These are phyloP conservation scores for Talaromyces albobiverticillius DNA, from an alignment of 2,329 filamentous ascomycete genomes.

Conservation along the genomic window DNA sequence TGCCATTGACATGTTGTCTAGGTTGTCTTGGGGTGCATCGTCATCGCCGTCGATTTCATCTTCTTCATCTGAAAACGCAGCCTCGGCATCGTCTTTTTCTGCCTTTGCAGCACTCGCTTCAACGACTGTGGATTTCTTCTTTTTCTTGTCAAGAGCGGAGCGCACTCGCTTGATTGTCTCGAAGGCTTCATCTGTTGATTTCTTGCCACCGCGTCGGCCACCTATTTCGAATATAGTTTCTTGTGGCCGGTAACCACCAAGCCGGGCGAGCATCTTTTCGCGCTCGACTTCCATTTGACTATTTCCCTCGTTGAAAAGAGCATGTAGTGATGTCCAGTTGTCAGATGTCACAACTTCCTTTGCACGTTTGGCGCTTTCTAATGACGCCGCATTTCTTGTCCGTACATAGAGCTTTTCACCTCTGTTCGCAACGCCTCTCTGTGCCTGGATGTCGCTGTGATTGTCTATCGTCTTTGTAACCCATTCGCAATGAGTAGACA, in stretches of 20 bases:
- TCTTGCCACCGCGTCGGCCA: conserved; percentile 68
- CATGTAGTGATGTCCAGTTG: conserved; percentile 71
- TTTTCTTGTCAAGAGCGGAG: conserved; percentile 41
- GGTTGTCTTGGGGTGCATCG: conserved; percentile 31
- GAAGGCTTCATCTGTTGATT: conserved; percentile 66
- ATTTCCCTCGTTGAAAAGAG: conserved; percentile 69
- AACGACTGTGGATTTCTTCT: conserved; percentile 18
- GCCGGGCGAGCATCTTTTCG: conserved; percentile 80
- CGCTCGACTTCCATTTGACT: conserved; percentile 67
- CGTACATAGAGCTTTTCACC: conserved; percentile 91
- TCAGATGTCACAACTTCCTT: conserved; percentile 71
- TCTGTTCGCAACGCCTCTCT: conserved; percentile 74
- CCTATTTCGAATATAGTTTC: conserved; percentile 98
- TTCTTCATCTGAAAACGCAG: conserved; percentile 37
- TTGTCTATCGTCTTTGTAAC: conserved; percentile 74
- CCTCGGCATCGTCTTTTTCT: conserved; percentile 27
- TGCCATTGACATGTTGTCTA: conserved; percentile 58
- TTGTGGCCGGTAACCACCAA: conserved; percentile 81
- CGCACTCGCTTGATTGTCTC: conserved; percentile 47
- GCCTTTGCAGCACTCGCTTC: conserved; percentile 23
- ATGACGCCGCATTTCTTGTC: conserved; percentile 85
- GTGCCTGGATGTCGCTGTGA: conserved; percentile 66
- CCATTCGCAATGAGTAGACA: conserved; percentile 79
- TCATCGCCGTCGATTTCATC: conserved; percentile 40
- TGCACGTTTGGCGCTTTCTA: conserved; percentile 82